These are phyloP conservation scores for Talaromyces sp. DNA, from an alignment of 2,329 filamentous ascomycete genomes.

Conservation along the genomic window DNA sequence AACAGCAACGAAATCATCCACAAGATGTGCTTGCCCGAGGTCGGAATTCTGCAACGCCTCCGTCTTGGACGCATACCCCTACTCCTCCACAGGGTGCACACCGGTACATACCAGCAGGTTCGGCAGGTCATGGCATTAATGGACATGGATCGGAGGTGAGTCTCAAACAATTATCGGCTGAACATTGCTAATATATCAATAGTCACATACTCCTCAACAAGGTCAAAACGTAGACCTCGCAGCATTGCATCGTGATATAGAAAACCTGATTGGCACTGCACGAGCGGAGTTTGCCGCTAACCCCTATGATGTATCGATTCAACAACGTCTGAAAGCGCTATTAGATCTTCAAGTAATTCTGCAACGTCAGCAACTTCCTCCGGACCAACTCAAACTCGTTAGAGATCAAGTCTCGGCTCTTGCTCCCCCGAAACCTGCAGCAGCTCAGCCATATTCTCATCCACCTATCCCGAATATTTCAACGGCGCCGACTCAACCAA, in stretches of 20 bases:
- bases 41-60: constrained; percentile 53
- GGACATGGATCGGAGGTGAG: constrained; percentile 29
- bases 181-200: constrained; percentile 12
- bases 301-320: constrained; percentile 71
- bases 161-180: neutral
- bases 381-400: constrained; percentile 79
- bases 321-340: constrained; percentile 78
- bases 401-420: constrained; percentile 81
- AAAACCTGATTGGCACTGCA: constrained; percentile 70
- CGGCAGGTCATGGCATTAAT: constrained; percentile 34
- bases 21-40: constrained; percentile 55
- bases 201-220: constrained; percentile 33
- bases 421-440: constrained; percentile 43
- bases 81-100: constrained; percentile 62
- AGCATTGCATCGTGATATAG: constrained; percentile 78
- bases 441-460: constrained; percentile 21
- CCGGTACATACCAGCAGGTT: constrained; percentile 39
- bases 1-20: constrained; percentile 51
- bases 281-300: constrained; percentile 73
- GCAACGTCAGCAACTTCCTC: constrained; percentile 72
- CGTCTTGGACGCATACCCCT: constrained; percentile 68
- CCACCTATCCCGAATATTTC: constrained; percentile 22
- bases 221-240: constrained; percentile 57
- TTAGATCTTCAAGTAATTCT: constrained; percentile 80
- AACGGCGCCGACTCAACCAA: constrained; percentile 40